Percentiles rank a stretch among this genome's conserved stretches.
Conservation (phyloP, 208 protist species). For the Wallacemonas rigidus region DNA sequence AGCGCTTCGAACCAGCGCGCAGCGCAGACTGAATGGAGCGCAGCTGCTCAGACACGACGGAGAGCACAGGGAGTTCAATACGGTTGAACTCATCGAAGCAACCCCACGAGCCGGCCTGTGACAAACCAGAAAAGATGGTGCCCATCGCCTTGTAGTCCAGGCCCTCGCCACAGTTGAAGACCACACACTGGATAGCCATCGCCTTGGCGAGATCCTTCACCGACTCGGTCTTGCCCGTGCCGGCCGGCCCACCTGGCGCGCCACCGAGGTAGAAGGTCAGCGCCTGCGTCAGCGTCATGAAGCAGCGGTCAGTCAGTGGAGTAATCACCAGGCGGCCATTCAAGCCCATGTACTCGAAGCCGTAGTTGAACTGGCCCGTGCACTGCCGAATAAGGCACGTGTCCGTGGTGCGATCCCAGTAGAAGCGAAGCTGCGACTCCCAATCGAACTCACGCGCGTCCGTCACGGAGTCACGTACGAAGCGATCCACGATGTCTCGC, state of each 20-base stretch:
- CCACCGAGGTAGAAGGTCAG: slow-evolving; percentile 97
- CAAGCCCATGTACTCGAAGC: slow-evolving; percentile 99
- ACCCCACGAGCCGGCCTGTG: slow-evolving; percentile 97
- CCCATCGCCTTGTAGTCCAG: slow-evolving; percentile 99
- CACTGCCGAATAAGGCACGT: slow-evolving; percentile 97
- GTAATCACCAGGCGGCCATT: slow-evolving; percentile 99
- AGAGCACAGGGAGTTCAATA: slow-evolving; percentile 98
- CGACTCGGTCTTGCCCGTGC: slow-evolving; percentile 98
- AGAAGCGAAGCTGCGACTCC: slow-evolving; percentile 99
- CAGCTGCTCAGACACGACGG: slow-evolving; percentile 98
- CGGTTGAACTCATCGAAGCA: slow-evolving; percentile 99
- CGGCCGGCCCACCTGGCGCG: slow-evolving; percentile 94
- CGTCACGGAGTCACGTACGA: slow-evolving; percentile 98
- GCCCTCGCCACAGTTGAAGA: slow-evolving; percentile 99
- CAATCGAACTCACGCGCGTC: slow-evolving; percentile 98
- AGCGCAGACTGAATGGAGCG: slow-evolving; percentile 97
- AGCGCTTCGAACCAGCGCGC: slow-evolving; percentile 76
- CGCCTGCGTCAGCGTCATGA: slow-evolving; percentile 99
- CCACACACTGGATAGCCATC: slow-evolving; percentile 96
- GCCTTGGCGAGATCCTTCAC: slow-evolving; percentile 99
- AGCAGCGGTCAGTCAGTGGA: slow-evolving; percentile 98
- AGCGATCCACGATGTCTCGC: slow-evolving; percentile 98
- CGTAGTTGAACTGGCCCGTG: slow-evolving; percentile 96
- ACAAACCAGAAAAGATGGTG: slow-evolving; percentile 98
- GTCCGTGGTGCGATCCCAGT: slow-evolving; percentile 96